Percentiles rank a stretch among this genome's conserved stretches.
Evolutionary conservation across 306 rosid genomes (phyloP).

Genomic region (Rubus idaeus): DNA sequence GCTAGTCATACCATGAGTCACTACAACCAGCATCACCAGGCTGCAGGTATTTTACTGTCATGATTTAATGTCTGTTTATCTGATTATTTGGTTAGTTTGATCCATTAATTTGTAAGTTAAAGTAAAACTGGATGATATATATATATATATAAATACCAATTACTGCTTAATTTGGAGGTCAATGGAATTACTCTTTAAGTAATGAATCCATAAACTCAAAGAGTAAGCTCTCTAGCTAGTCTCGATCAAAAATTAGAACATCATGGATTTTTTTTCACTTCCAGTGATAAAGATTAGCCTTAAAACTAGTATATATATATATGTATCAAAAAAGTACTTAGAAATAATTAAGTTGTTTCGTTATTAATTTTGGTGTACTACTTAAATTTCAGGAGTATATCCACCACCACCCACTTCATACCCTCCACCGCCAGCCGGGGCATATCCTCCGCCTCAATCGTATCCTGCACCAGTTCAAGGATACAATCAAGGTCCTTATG

Average conservation of each 20-base stretch:
- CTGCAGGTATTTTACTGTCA: constrained; percentile 3
- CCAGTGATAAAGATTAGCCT: not conserved
- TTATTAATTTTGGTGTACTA: not conserved
- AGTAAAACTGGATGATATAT: not conserved
- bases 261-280: not conserved
- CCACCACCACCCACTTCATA: constrained; percentile 21
- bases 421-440: constrained; percentile 15
- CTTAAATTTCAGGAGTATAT: constrained; percentile 10
- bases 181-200: not conserved
- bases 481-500: constrained; percentile 22
- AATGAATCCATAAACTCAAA: not conserved
- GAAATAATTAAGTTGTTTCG: not conserved
- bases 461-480: constrained; percentile 7
- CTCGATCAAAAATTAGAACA: not conserved
- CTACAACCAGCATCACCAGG: constrained; percentile 13
- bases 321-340: not conserved
- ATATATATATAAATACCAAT: not conserved
- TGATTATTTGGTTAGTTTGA: not conserved
- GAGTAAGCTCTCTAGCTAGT: not conserved
- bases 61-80: not conserved
- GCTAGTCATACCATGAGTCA: constrained; percentile 14
- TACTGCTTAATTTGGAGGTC: not conserved
- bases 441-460: not conserved
- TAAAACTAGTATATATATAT: not conserved
- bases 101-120: not conserved